These are phyloP conservation scores for Zygosaccharomyces pseudobailii DNA, from an alignment of 1,139 yeast genomes.

Conservation along the genomic window DNA sequence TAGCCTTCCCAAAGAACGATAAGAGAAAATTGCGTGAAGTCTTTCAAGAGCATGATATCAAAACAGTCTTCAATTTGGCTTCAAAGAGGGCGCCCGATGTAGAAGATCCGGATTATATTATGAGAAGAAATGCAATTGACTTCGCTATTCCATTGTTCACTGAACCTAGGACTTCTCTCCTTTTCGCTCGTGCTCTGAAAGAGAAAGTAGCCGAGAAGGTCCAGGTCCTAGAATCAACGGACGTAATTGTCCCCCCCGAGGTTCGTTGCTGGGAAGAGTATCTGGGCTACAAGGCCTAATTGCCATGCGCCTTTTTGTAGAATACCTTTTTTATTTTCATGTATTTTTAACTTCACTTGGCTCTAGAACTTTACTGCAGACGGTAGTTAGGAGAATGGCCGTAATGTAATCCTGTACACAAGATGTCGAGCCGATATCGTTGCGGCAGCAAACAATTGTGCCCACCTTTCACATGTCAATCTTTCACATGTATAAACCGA, in stretches of 20 bases:
- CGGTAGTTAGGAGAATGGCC: too few species aligned
- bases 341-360: background rate
- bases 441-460: background rate
- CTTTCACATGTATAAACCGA: background rate
- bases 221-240: constrained; percentile 35
- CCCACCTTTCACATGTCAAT: background rate
- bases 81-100: constrained; percentile 79
- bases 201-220: constrained; percentile 61
- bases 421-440: background rate
- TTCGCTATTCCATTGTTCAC: constrained; percentile 94
- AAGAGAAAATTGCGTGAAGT: constrained; percentile 90
- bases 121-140: constrained; percentile 99
- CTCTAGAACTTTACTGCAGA: background rate
- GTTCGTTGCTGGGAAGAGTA: constrained; percentile 96
- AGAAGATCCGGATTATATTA: constrained; percentile 85
- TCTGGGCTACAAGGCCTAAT: constrained; percentile 74
- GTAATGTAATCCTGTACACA: background rate
- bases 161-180: constrained; percentile 86
- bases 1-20: constrained; percentile 88
- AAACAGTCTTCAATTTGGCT: constrained; percentile 89
- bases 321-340: background rate
- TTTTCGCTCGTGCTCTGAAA: constrained; percentile 81
- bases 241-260: constrained; percentile 68
- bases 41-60: constrained; percentile 78
- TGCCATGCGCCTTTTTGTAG: background rate